Conservation (phyloP, 2,329 filamentous ascomycete species). For the Epichloe gansuensis region DNA sequence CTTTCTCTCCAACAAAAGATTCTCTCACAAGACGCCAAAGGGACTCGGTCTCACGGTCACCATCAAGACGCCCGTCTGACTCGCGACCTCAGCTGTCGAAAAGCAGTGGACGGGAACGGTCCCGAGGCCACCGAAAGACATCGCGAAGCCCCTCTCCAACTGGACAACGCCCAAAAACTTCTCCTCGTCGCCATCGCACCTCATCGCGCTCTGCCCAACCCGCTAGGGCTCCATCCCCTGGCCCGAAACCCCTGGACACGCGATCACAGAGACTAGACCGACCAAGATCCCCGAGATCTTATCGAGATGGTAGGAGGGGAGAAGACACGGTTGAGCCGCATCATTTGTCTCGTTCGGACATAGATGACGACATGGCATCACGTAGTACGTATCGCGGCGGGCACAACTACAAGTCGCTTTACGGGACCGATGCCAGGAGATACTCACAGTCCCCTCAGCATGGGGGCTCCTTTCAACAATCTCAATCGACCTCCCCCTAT, state of each 20-base stretch:
- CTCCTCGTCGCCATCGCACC: slow-evolving; percentile 6
- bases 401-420: slow-evolving; percentile 26
- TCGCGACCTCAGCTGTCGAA: neutral
- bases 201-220: slow-evolving; percentile 14
- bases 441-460: slow-evolving; percentile 32
- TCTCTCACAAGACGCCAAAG: slow-evolving; percentile 10
- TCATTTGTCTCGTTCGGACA: slow-evolving; percentile 34
- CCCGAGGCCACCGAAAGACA: slow-evolving; percentile 4
- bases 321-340: slow-evolving; percentile 17
- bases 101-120: slow-evolving; percentile 1
- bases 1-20: slow-evolving; percentile 14
- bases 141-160: slow-evolving; percentile 8
- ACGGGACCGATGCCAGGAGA: slow-evolving; percentile 23
- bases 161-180: slow-evolving; percentile 2
- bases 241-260: neutral
- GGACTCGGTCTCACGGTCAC: slow-evolving; percentile 16
- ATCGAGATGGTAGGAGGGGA: slow-evolving; percentile 17
- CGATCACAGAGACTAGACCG: slow-evolving; percentile 6
- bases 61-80: slow-evolving; percentile 6
- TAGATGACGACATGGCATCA: slow-evolving; percentile 37
- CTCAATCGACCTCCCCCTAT: slow-evolving; percentile 31
- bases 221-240: slow-evolving; percentile 8
- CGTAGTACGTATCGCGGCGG: slow-evolving; percentile 30
- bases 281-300: slow-evolving; percentile 16
- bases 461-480: slow-evolving; percentile 30